phyloP scores from a whole-genome alignment of 2,329 filamentous ascomycete genomes.

The Lecanicillium sp. region DNA sequence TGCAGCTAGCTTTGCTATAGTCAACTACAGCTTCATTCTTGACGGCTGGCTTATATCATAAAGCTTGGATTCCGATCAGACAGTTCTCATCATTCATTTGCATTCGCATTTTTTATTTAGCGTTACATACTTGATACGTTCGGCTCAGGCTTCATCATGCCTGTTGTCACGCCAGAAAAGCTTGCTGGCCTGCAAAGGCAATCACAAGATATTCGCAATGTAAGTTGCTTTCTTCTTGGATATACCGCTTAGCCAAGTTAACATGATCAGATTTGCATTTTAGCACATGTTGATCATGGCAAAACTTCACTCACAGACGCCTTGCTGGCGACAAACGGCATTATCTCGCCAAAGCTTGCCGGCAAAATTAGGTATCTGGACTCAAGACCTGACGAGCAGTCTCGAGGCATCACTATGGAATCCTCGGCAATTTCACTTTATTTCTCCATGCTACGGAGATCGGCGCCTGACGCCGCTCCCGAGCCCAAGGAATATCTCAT shows the following conservation, averaged over 20 bases:
- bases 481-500: constrained; percentile 86
- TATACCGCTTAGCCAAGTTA: constrained; percentile 16
- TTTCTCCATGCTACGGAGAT: constrained; percentile 82
- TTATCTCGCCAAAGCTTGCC: constrained; percentile 95
- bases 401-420: constrained; percentile 98
- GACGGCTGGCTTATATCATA: constrained; percentile 1
- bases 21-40: background rate
- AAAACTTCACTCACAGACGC: constrained; percentile 97
- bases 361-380: constrained; percentile 98
- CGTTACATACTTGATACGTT: background rate
- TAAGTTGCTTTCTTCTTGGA: constrained; percentile 37
- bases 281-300: constrained; percentile 96
- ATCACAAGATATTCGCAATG: constrained; percentile 86
- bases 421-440: constrained; percentile 95
- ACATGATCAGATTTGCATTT: constrained; percentile 72
- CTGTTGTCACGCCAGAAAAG: constrained; percentile 84
- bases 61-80: background rate
- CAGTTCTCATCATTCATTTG: constrained; percentile 4
- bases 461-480: constrained; percentile 60
- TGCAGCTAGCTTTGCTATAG: constrained; percentile 1
- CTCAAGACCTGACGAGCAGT: constrained; percentile 91
- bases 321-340: constrained; percentile 95
- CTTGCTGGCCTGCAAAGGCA: constrained; percentile 84
- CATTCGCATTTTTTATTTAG: background rate
- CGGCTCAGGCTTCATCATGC: constrained; percentile 54